These are phyloP conservation scores for Solanum microdontum DNA, from an alignment of 257 asterid species.

Conservation along the genomic window DNA sequence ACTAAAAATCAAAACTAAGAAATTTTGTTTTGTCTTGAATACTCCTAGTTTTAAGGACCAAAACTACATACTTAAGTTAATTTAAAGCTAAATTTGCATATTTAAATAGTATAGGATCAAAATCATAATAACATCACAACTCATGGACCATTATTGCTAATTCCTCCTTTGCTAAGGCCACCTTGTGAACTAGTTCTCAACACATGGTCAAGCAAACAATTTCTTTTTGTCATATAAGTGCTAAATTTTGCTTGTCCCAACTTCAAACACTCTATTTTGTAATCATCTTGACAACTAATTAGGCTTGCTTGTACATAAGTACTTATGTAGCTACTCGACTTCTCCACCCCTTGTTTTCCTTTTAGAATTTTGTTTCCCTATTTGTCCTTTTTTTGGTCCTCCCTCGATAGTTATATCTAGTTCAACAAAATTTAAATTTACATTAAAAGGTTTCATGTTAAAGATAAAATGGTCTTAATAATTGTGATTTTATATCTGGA, in stretches of 20 bases:
- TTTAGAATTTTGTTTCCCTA: background rate
- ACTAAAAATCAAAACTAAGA: background rate
- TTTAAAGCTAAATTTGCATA: background rate
- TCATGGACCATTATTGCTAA: background rate
- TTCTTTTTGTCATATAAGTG: background rate
- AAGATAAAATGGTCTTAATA: background rate
- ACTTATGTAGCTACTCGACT: background rate
- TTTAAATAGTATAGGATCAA: background rate
- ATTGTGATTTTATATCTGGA: background rate
- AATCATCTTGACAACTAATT: background rate
- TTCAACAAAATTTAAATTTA: background rate
- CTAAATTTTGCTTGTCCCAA: background rate
- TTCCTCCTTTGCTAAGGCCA: background rate
- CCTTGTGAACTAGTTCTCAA: background rate
- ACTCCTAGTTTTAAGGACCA: background rate
- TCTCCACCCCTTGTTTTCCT: background rate
- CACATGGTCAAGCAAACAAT: background rate
- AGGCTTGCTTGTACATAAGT: background rate
- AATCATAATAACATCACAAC: background rate
- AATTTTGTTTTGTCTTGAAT: background rate
- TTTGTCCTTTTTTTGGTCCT: background rate
- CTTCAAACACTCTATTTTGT: background rate
- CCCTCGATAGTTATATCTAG: background rate
- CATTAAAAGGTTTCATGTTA: background rate
- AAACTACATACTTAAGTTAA: background rate